These are phyloP conservation scores for Sphagnurus paluster DNA, from an alignment of 1,284 basidiomycete species.

Conservation along the genomic window DNA sequence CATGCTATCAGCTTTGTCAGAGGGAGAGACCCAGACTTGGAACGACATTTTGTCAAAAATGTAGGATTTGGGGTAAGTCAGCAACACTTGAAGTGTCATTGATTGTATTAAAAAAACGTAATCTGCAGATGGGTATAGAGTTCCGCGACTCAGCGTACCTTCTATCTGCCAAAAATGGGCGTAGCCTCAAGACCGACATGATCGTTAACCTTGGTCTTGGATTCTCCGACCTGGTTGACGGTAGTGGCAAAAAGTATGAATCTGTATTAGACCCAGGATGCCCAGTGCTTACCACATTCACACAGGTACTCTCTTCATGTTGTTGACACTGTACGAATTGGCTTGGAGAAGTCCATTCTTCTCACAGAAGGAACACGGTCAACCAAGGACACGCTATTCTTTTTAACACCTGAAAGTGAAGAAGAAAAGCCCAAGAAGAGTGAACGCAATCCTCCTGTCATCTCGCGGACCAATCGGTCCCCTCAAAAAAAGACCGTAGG, in stretches of 20 bases:
- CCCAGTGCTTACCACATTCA: constrained; percentile 5
- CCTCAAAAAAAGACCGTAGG: constrained; percentile 75
- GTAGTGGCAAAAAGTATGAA: constrained; percentile 72
- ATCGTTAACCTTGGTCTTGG: constrained; percentile 84
- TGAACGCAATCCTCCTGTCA: constrained; percentile 55
- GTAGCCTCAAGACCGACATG: constrained; percentile 79
- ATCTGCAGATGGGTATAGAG: constrained; percentile 83
- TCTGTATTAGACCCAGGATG: not conserved
- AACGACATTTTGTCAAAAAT: constrained; percentile 86
- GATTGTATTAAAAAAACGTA: constrained; percentile 9
- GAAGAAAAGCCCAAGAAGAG: constrained; percentile 56
- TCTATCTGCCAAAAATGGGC: constrained; percentile 78
- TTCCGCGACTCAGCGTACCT: constrained; percentile 90
- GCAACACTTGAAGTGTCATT: constrained; percentile 6
- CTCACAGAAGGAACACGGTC: constrained; percentile 86
- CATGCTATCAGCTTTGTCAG: constrained; percentile 74
- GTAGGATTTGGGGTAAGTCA: constrained; percentile 83
- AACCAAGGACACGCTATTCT: constrained; percentile 88
- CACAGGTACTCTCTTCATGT: constrained; percentile 86
- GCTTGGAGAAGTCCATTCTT: constrained; percentile 64
- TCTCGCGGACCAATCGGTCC: constrained; percentile 58
- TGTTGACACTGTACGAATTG: constrained; percentile 87
- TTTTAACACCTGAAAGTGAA: constrained; percentile 64
- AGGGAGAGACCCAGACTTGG: constrained; percentile 80
- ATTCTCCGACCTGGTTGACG: constrained; percentile 80